A percentile compares a stretch with the other conserved stretches of the same genome.
Evolutionary conservation across 345 rosid species (phyloP).

Genomic region (Zanthoxylum bungeanum): DNA sequence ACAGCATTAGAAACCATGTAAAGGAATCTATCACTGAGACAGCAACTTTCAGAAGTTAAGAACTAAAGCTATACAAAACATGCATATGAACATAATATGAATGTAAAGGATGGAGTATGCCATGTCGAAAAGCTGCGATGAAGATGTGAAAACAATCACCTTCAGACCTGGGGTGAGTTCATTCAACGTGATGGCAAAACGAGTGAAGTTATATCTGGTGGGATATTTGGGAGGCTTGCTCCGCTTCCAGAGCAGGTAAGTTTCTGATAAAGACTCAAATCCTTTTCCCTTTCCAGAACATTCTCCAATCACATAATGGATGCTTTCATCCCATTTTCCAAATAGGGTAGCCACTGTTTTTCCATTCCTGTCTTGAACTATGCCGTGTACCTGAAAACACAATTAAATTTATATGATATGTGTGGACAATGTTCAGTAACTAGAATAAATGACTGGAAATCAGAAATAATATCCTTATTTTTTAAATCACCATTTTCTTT

Average conservation of each 20-base stretch:
- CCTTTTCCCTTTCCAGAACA: slow-evolving; percentile 71
- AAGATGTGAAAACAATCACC: slow-evolving; percentile 42
- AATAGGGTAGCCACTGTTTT: slow-evolving; percentile 74
- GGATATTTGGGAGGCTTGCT: slow-evolving; percentile 69
- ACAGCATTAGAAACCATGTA: too few species aligned
- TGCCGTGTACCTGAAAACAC: slow-evolving; percentile 78
- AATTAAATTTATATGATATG: not conserved
- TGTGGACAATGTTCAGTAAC: not conserved
- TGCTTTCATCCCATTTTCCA: slow-evolving; percentile 99
- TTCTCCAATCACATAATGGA: slow-evolving; percentile 75
- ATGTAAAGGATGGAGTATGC: not conserved
- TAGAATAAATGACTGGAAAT: not conserved
- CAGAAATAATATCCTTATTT: not conserved
- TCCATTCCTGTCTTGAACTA: slow-evolving; percentile 72
- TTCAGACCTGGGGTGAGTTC: slow-evolving; percentile 81
- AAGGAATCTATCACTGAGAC: too few species aligned
- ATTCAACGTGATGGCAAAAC: slow-evolving; percentile 82
- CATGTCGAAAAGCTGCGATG: not conserved
- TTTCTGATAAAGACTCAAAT: slow-evolving; percentile 50
- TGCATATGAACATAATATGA: not conserved
- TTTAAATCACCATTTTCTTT: too few species aligned
- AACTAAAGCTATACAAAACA: not conserved
- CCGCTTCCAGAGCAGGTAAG: slow-evolving; percentile 74
- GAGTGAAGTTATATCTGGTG: slow-evolving; percentile 86
- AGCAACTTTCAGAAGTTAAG: not conserved